Evolutionary conservation across 345 rosid species (phyloP).

Genomic region (Aquilaria yunnanensis): DNA sequence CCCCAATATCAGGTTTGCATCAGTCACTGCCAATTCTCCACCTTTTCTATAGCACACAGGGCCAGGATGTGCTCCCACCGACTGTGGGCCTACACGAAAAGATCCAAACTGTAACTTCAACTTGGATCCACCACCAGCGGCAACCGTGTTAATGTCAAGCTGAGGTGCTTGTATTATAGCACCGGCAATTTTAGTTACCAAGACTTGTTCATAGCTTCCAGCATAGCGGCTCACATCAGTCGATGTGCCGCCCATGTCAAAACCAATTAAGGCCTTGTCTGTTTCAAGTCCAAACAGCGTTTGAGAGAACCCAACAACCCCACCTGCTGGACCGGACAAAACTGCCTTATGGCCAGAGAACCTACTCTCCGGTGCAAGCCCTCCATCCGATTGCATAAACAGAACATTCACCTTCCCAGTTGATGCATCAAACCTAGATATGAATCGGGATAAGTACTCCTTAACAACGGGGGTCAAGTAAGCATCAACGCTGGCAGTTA

Average conservation of each 20-base stretch:
- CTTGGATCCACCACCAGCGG: constrained; percentile 98
- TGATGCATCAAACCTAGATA: constrained; percentile 79
- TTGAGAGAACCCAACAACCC: constrained; percentile 96
- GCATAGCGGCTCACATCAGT: constrained; percentile 97
- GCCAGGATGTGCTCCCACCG: constrained; percentile 98
- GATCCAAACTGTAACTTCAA: constrained; percentile 90
- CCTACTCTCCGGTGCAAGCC: constrained; percentile 85
- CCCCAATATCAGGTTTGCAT: constrained; percentile 87
- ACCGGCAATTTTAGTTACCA: constrained; percentile 98
- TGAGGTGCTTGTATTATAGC: constrained; percentile 97
- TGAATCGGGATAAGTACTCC: constrained; percentile 85
- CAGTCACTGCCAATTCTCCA: constrained; percentile 89
- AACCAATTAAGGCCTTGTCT: constrained; percentile 89
- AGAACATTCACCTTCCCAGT: constrained; percentile 71
- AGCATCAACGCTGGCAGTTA: constrained; percentile 96
- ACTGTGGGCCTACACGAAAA: constrained; percentile 90
- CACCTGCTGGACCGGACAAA: constrained; percentile 97
- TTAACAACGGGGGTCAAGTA: constrained; percentile 90
- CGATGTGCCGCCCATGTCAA: constrained; percentile 99
- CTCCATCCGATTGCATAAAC: constrained; percentile 99
- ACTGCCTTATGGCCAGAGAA: constrained; percentile 99
- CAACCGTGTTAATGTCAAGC: constrained; percentile 94
- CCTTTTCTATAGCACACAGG: constrained; percentile 96
- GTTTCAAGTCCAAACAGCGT: constrained; percentile 90
- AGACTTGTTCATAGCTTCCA: constrained; percentile 92